phyloP scores from a whole-genome alignment of 179 eudicot genomes.

The Drosera spatulata region DNA sequence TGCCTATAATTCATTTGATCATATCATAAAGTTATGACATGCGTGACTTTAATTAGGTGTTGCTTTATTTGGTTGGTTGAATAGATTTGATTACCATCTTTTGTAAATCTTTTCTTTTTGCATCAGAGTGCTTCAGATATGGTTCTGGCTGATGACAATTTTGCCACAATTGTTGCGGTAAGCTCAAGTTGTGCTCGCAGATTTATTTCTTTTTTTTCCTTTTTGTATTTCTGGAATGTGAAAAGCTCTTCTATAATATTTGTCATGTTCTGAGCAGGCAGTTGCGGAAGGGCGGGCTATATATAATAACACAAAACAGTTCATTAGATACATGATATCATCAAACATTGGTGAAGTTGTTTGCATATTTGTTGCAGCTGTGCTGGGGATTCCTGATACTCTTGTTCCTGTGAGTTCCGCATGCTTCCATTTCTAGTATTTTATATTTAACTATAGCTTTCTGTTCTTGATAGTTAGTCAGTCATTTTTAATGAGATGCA shows the following conservation, averaged over 20 bases:
- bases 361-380: constrained; percentile 98
- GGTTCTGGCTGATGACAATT: constrained; percentile 99
- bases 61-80: background rate
- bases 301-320: constrained; percentile 98
- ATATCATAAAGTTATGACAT: background rate
- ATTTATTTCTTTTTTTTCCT: background rate
- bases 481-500: background rate
- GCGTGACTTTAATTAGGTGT: too few species aligned
- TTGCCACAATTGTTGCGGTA: constrained; percentile 98
- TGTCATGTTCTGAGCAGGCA: constrained; percentile 50
- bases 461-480: background rate
- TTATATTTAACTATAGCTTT: background rate
- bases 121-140: constrained; percentile 98
- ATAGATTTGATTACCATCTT: too few species aligned
- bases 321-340: constrained; percentile 99
- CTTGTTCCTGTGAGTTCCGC: constrained; percentile 81
- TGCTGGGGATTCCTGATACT: constrained; percentile 98
- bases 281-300: constrained; percentile 99
- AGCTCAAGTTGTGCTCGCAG: constrained; percentile 8
- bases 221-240: background rate
- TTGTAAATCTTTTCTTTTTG: too few species aligned
- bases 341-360: constrained; percentile 99
- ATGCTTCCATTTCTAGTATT: too few species aligned
- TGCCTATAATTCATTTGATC: background rate
- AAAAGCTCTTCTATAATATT: constrained; percentile 4